Percentiles rank a stretch among this genome's conserved stretches.
phyloP scores from a whole-genome alignment of 2,329 filamentous ascomycete genomes.

The Chalaropsis thielavioides region DNA sequence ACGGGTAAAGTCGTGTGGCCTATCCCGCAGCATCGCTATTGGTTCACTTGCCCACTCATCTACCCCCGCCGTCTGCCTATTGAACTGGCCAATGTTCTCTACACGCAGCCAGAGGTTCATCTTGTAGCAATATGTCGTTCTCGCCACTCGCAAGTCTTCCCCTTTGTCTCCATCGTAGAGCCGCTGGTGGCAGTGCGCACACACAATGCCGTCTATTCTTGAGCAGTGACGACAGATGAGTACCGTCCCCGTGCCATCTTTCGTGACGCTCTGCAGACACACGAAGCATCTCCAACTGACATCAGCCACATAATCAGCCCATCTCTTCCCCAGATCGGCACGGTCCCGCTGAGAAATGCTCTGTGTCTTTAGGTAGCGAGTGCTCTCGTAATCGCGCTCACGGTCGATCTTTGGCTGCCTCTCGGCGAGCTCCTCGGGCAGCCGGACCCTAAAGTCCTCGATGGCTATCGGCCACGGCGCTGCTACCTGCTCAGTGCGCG shows the following conservation, averaged over 20 bases:
- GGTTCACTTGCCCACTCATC: neutral
- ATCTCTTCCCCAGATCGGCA: neutral
- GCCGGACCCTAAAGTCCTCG: neutral
- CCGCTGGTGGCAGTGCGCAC: neutral
- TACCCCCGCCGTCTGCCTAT: neutral
- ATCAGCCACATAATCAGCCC: neutral
- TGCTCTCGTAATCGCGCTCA: neutral
- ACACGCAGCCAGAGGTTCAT: neutral
- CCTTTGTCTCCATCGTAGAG: neutral
- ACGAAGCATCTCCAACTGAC: neutral
- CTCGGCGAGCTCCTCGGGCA: neutral
- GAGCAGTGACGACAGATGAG: neutral
- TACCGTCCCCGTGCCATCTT: neutral
- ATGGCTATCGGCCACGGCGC: neutral
- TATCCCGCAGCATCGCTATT: neutral
- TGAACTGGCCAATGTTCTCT: neutral
- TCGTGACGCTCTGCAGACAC: neutral
- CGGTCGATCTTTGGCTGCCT: neutral
- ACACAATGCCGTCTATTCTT: neutral
- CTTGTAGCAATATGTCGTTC: neutral
- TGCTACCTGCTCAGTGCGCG: neutral
- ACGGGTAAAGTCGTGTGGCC: neutral
- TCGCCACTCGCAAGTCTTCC: neutral
- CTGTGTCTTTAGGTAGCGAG: neutral
- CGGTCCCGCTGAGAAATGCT: neutral